Evolutionary conservation across 345 rosid genomes (phyloP), one percentile per base, ranked within the genome.

Genomic region (Arabis alpina): DNA sequence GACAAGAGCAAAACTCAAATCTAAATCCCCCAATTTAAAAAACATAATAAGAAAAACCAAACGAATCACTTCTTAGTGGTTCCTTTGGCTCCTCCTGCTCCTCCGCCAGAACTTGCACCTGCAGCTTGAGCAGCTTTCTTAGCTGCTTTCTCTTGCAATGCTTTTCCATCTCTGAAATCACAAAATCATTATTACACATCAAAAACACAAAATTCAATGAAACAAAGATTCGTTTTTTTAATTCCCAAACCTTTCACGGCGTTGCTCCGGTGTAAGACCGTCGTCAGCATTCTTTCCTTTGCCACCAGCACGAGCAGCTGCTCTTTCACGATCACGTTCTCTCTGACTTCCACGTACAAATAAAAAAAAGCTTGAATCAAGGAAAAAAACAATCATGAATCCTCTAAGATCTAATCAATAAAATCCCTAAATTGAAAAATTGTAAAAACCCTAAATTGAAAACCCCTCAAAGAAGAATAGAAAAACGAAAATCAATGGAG

Each of bases 241-340:
- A 5, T 32, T 5, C 36, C 6, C 6, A 6, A 5, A 89, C 94
- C 92, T 87, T 72, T 89, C 98, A n/a, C 94, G 94, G 64, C 96
- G 91, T 82, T 92, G 98, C 70, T 92, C 92, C 0, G 96, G 92
- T 23, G 94, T 92, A 68, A 92, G 67, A 0, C 93, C 91, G 49
- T 87, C 92, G 30, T 68, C 87, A 37, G 79, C 87, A 9, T 70
- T 59, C 74, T 65, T 79, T 23, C 76, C 49, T 50, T 86, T 82
- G 6, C 71, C 64, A 4, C 64, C 69, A 30, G 65, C 8, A 64
- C 92, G 80, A 44, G 96, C 85, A 12, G 84, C 90, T 23, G 96
- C 92, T 76, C 94, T 80, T 80, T 92, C 94, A 28, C 96, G 92
- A 80, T 89, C 96, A 47, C 82, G 79, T 10, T 87, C 98, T 76